Evolutionary conservation across 2,329 filamentous ascomycete genomes (phyloP).

Genomic region (Colletotrichum sp.): DNA sequence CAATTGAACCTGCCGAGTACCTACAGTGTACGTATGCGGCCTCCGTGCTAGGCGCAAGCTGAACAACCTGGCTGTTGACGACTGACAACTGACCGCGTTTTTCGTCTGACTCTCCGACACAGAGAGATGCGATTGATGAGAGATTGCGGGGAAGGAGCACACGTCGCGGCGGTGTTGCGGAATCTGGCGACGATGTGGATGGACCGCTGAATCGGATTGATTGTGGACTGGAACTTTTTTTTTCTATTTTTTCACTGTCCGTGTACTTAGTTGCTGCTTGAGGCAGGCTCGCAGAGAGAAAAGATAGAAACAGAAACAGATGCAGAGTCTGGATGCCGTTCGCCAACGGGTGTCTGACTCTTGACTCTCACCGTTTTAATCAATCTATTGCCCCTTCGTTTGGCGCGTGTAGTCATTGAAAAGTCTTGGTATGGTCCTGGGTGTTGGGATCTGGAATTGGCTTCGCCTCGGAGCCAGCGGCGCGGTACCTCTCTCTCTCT

Average conservation of each 20-base stretch:
- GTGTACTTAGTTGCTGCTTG: not conserved
- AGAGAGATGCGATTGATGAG: not conserved
- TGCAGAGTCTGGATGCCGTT: not conserved
- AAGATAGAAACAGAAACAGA: not conserved
- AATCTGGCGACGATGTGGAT: not conserved
- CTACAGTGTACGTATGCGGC: not conserved
- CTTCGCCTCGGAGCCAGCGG: not conserved
- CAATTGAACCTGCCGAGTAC: not conserved
- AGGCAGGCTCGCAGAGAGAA: not conserved
- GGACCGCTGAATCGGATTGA: slow-evolving; percentile 6
- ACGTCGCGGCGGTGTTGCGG: not conserved
- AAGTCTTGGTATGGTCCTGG: slow-evolving; percentile 10
- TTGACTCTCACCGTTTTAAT: slow-evolving; percentile 15
- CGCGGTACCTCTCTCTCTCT: not conserved
- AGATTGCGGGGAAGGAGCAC: slow-evolving; percentile 10
- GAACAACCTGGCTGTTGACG: not conserved
- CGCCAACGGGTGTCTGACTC: not conserved
- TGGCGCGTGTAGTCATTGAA: not conserved
- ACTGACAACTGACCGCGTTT: not conserved
- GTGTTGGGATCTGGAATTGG: not conserved
- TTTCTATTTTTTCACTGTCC: not conserved
- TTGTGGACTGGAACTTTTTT: not conserved
- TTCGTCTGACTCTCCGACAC: not conserved
- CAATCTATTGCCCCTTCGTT: not conserved
- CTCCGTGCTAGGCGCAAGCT: not conserved